A percentile compares a stretch with the other conserved stretches of the same genome.
Conservation (phyloP, 176 grass and related monocot species). For the Lolium perenne region DNA sequence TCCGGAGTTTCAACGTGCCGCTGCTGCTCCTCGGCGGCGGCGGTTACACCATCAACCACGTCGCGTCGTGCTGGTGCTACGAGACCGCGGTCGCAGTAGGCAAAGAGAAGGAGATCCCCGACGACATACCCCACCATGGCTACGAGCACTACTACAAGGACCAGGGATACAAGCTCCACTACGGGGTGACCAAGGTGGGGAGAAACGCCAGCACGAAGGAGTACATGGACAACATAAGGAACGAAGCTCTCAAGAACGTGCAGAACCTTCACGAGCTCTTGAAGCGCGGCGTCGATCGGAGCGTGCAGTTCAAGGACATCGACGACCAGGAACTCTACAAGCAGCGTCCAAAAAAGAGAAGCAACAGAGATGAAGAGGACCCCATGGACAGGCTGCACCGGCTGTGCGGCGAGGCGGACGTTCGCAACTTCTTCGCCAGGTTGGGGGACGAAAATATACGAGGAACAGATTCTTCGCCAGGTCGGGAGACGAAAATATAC, state of each 20-base stretch:
- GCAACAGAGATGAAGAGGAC: neutral
- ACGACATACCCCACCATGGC: slow-evolving; percentile 26
- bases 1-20: slow-evolving; percentile 27
- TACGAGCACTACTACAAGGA: slow-evolving; percentile 35
- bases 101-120: slow-evolving; percentile 35
- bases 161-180: slow-evolving; percentile 21
- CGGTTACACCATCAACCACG: slow-evolving; percentile 72
- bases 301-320: too few relatives aligned
- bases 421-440: too few relatives aligned
- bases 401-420: too few relatives aligned
- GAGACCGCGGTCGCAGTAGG: slow-evolving; percentile 41
- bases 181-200: too few relatives aligned
- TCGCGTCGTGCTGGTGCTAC: slow-evolving; percentile 81
- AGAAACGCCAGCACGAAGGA: too few relatives aligned
- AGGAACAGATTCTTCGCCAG: too few relatives aligned
- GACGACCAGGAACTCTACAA: too few relatives aligned
- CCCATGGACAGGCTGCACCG: slow-evolving; percentile 3
- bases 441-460: too few relatives aligned
- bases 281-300: too few relatives aligned
- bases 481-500: too few relatives aligned
- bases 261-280: too few relatives aligned
- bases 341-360: too few relatives aligned
- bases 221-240: neutral
- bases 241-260: neutral
- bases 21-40: slow-evolving; percentile 78